Evolutionary conservation across 1,284 basidiomycete genomes (phyloP), one percentile per base, ranked within the genome.

Genomic region (Sphagnurus paluster): DNA sequence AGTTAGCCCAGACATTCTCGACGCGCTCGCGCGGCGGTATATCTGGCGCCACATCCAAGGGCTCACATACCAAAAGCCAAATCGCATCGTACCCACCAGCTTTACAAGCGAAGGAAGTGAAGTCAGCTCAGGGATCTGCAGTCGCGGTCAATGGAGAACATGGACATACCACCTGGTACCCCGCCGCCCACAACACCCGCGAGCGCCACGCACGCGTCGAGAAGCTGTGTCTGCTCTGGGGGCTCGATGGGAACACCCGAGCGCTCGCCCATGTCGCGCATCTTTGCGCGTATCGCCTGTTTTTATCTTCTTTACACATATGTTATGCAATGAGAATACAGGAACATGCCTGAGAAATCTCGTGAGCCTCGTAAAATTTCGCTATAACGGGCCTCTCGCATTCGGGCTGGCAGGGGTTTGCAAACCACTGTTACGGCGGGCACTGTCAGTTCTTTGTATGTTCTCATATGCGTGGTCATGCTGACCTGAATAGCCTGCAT

Each of bases 61-160:
- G 82, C 44, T 91, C 86, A 55, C 87, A 77, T 5, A 92, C 79
- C 11, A 99, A 79, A 6, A 99, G 72, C 88, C 93, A 99, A 44
- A 99, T 80, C 1, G 97, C 97, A 63, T 99, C 97, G 65, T 91
- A 99, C 1, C 97, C 97, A 3, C 97, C 97, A 21, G 97, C 93
- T 93, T 56, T 45, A 37, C n/a, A 10, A 26, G 25, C 6, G 11
- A 26, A 26, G 25, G 25, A 26, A 11, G 6, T 6, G 25, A 11
- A 26, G 25, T 39, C 5, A 44, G 41, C 45, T 28, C 25, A 16
- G 14, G 7, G 21, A 13, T 26, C 38, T 7, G 7, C 11, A 23
- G 1, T 23, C 35, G 14, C 17, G 21, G 19, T 11, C 28, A 26
- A 13, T 6, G 26, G 14, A 41, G 25, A 20, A 52, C 41, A 38